phyloP scores from a whole-genome alignment of 2,329 filamentous ascomycete species.

The Curvularia eragrostidis region DNA sequence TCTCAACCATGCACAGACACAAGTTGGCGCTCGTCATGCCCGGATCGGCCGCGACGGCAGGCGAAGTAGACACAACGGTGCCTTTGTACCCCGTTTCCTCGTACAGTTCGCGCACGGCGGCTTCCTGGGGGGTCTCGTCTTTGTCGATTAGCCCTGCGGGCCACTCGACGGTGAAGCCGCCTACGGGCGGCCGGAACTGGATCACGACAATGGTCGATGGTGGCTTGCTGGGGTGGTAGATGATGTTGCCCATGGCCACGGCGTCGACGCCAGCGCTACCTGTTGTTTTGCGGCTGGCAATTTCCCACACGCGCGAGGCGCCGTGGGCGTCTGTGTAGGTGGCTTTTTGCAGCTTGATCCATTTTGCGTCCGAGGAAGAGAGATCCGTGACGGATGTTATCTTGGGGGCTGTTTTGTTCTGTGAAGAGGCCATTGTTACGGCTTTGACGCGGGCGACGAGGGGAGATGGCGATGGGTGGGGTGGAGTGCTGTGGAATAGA shows the following conservation, averaged over 20 bases:
- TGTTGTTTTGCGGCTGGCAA: slow-evolving; percentile 69
- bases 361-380: slow-evolving; percentile 35
- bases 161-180: slow-evolving; percentile 64
- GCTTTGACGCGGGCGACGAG: slow-evolving; percentile 17
- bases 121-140: slow-evolving; percentile 62
- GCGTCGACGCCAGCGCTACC: slow-evolving; percentile 64
- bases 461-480: background rate
- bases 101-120: slow-evolving; percentile 65
- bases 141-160: slow-evolving; percentile 58
- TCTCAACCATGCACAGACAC: slow-evolving; percentile 36
- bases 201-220: slow-evolving; percentile 46
- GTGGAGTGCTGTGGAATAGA: background rate
- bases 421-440: slow-evolving; percentile 16
- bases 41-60: slow-evolving; percentile 34
- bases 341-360: slow-evolving; percentile 46
- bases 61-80: slow-evolving; percentile 27
- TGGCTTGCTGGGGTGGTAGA: slow-evolving; percentile 49
- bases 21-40: slow-evolving; percentile 39
- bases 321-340: slow-evolving; percentile 68
- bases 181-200: slow-evolving; percentile 66
- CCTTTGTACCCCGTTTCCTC: slow-evolving; percentile 70
- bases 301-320: slow-evolving; percentile 69
- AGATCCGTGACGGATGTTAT: slow-evolving; percentile 33
- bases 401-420: slow-evolving; percentile 17
- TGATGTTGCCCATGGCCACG: slow-evolving; percentile 73